Base-by-base conservation (phyloP, 208 protist genomes). In the Acanthamoeba polyphaga region DNA sequence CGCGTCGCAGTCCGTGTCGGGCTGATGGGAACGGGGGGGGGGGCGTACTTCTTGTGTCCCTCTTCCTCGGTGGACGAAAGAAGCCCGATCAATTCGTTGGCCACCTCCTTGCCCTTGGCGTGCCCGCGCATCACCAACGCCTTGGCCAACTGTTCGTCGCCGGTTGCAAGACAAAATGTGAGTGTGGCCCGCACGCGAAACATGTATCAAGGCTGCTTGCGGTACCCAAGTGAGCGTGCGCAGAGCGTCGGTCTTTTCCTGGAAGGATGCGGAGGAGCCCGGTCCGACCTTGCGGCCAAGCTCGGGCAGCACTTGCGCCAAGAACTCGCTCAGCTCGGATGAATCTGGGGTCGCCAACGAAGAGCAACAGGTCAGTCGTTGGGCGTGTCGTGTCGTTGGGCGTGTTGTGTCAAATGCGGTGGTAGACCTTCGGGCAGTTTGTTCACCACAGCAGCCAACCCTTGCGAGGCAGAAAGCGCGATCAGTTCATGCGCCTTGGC, bases 51-150 rank as follows among this genome's bases (percentile, higher is more conserved):
- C 34, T 49, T 85, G 76, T 85, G 22, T 85, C 49, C 46, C 22
- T 85, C 76, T n/a, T 85, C 76, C 1, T 88, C 13, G 24, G 80
- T 64, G 53, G 80, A 88, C 29, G 80, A 27, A 22, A 88, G 80
- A 8, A 88, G 80, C 15, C 5, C 13, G 34, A 88, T 88, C 51
- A 88, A 27, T 19, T 55, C 53, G 51, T 55, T 64, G 80, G 80
- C 80, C 53, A 88, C 49, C 51, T 88, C 80, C 51, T 64, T 88
- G 80, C 80, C 53, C 80, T 66, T 58, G n/a, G 51, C n/a, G 64
- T 88, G 80, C 9, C 80, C 80, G 53, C 80, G 80, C 80, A 88
- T 88, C 53, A 88, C 80, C 34, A 88, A n/a, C 43, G 80, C 80
- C 80, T 88, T 88, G 13, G 80, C 80, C 80, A 88, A 58, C 80